Base-by-base conservation (phyloP, 2,329 filamentous ascomycete genomes). In the Bipolaris oryzae region DNA sequence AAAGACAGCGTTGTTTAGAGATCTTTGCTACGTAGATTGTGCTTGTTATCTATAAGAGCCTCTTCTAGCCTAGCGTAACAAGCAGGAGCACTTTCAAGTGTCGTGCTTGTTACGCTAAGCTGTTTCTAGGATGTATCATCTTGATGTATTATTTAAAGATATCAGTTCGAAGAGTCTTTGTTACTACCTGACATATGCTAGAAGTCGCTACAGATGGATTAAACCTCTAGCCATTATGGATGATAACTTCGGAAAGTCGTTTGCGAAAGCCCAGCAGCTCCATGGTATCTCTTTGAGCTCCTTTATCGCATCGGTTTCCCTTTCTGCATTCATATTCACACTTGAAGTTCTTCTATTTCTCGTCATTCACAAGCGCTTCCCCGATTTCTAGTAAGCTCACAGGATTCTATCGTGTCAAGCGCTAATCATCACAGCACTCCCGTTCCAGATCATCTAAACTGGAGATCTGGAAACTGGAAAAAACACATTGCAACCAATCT, bases 221-320 rank as follows among this genome's bases (percentile, higher is more conserved):
- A 39, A 53, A 35, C 23, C 34, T 21, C 37, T 47, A 37, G 48
- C 21, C 9, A 13, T 51, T 38, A 58, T 58, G 15, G 52, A 58
- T 33, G 7, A 56, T 46, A 41, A 52, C 28, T 59, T 56, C 31
- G 18, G 18, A 7, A 59, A 56, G 45, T 59, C 34, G 15, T 59
- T 58, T 43, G 13, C 57, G 1, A 59, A 49, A 59, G 48, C 57
- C 50, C 5, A 59, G 35, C 44, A 59, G 39, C 48, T 59, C 39
- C 7, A 42, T 11, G 20, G 45, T 54, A n/a, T 43, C 31, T 54
- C 51, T 38, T 56, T 60, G 15, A 48, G 45, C 28, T 50, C 16
- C 41, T 60, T 60, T 11, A 33, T 60, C 6, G 53, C 57, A 25
- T 57, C 53, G 1, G 7, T 60, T 34, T 60, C 49, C 38, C 7